Base-by-base conservation (phyloP, 495 filamentous ascomycete species). In the Talaromyces nanjingensis region DNA sequence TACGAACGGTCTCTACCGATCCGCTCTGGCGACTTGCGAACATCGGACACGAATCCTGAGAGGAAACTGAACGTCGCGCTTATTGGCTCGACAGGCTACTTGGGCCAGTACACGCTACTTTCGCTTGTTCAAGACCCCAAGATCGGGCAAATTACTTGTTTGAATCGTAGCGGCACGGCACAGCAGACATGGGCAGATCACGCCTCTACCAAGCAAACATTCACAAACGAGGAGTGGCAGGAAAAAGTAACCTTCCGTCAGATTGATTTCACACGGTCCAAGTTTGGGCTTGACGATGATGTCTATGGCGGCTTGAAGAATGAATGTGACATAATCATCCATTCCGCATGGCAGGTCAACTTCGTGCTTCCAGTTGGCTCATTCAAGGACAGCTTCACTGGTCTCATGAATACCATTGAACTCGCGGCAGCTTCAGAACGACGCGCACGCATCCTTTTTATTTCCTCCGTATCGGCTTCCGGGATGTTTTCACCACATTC, bases 301-400 rank as follows among this genome's bases (percentile, higher is more conserved):
- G 69, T 67, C 1, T 84, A 80, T 70, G 64, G 72, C 1, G 47
- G 70, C 14, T 63, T 87, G 7, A 61, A 77, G 33, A 2, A 53
- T 7, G 66, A 72, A 1, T 78, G 79, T 68, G 47, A 84, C 76
- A 53, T 77, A 18, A 73, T 88, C 29, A 83, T 87, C 65, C 85
- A 88, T 73, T 86, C 84, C 70, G 81, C 83, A 49, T 89, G 86
- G 86, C 79, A 77, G 0, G 84, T 88, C 31, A 79, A 88, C 70
- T 88, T 87, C 76, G 86, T 87, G 67, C 75, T 77, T 37, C 70
- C 83, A 0, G 70, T 86, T 45, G 74, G 76, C 25, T 82, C 80
- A 0, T 88, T 87, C 53, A 78, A 83, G 66, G 78, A 83, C 18
- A 58, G 55, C 55, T 58, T 58, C 18, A 58, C 1, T 18, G 55